These are phyloP conservation scores for Trypanosoma melophagium DNA, from an alignment of 208 protist genomes.

Conservation along the genomic window DNA sequence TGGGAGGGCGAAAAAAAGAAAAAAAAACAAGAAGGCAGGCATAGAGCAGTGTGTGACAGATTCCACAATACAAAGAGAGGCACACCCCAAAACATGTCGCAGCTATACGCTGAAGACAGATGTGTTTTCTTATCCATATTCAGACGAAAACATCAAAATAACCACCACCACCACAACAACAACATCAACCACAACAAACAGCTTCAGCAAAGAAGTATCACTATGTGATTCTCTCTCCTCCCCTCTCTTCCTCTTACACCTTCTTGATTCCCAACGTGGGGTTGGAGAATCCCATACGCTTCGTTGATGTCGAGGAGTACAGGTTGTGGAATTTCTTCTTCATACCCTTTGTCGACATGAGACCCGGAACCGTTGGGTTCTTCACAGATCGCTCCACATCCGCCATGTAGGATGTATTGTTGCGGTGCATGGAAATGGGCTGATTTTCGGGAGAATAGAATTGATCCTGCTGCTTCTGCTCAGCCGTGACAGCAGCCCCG, in stretches of 20 bases:
- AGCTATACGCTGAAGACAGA: no score
- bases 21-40: no score
- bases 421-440: slow-evolving; percentile 59
- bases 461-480: slow-evolving; percentile 77
- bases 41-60: no score
- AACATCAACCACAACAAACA: no score
- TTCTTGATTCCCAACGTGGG: slow-evolving; percentile 87
- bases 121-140: no score
- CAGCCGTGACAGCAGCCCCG: slow-evolving; percentile 52
- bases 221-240: slow-evolving; percentile 1
- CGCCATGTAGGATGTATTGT: slow-evolving; percentile 52
- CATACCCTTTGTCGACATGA: slow-evolving; percentile 91
- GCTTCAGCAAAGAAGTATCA: no score
- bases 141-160: no score
- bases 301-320: slow-evolving; percentile 86
- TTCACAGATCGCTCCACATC: slow-evolving; percentile 74
- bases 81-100: no score
- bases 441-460: slow-evolving; percentile 67
- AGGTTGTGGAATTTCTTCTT: slow-evolving; percentile 92
- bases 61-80: no score
- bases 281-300: slow-evolving; percentile 88
- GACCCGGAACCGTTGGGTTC: slow-evolving; percentile 84
- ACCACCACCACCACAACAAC: no score
- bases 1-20: no score
- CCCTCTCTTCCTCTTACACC: slow-evolving; percentile 37